These are phyloP conservation scores for Glaciozyma antarctica DNA, from an alignment of 768 basidiomycete genomes.

Conservation along the genomic window DNA sequence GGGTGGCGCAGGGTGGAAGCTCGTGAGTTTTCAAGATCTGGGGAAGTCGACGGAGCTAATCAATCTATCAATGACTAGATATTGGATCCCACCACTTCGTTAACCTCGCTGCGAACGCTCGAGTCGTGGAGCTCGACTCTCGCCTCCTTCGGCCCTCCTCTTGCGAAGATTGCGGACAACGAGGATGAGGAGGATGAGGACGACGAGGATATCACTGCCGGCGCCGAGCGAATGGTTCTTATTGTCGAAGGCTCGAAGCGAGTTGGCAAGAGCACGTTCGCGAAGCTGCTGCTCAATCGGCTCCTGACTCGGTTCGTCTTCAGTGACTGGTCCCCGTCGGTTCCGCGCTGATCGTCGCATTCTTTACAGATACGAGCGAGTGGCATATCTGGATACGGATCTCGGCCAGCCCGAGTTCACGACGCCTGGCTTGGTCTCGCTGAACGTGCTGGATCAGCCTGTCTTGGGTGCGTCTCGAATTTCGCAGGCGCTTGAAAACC, in stretches of 20 bases:
- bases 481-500: no score
- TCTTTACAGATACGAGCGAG: slow-evolving; percentile 54
- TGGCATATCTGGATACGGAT: slow-evolving; percentile 88
- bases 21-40: slow-evolving; percentile 8
- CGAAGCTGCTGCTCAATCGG: slow-evolving; percentile 60
- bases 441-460: slow-evolving; percentile 59
- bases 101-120: slow-evolving; percentile 35
- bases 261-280: slow-evolving; percentile 82
- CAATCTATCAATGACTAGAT: neutral
- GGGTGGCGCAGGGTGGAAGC: slow-evolving; percentile 29
- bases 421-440: slow-evolving; percentile 69
- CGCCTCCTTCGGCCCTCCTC: neutral
- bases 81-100: slow-evolving; percentile 19
- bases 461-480: slow-evolving; percentile 54
- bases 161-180: neutral
- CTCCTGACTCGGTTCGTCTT: slow-evolving; percentile 51
- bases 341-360: neutral
- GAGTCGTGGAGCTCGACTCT: slow-evolving; percentile 35
- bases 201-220: slow-evolving; percentile 1
- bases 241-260: slow-evolving; percentile 78
- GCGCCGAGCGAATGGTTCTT: slow-evolving; percentile 42
- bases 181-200: neutral
- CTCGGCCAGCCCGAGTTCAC: slow-evolving; percentile 90
- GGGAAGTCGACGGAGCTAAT: no score
- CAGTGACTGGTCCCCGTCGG: neutral